Evolutionary conservation across 148 eudicot genomes (phyloP).

Genomic region (Vaccinium corymbosum): DNA sequence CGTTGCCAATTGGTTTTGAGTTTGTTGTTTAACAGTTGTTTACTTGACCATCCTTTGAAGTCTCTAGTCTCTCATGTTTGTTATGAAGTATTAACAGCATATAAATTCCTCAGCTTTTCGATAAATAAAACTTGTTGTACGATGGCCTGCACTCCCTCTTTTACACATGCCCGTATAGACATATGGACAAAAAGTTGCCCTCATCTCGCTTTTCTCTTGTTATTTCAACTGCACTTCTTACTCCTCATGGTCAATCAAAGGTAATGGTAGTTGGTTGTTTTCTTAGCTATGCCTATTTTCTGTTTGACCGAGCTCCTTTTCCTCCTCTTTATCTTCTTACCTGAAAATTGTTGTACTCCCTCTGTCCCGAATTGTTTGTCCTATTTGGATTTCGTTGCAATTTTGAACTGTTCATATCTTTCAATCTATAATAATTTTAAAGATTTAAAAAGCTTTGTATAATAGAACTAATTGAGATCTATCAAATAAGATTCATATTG

Average conservation of each 20-base stretch:
- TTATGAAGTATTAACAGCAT: not conserved
- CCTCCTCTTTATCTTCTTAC: slow-evolving; percentile 6
- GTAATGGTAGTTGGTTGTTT: slow-evolving; percentile 5
- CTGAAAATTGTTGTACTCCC: not conserved
- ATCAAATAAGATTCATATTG: no score
- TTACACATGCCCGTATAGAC: no score
- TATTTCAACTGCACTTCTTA: not conserved
- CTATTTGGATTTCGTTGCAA: no score
- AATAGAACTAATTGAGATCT: no score
- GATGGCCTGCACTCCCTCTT: no score
- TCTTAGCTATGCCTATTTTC: not conserved
- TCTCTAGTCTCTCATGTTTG: not conserved
- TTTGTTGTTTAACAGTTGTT: not conserved
- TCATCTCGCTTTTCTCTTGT: not conserved
- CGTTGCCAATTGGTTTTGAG: not conserved
- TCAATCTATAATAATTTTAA: no score
- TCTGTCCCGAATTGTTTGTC: no score
- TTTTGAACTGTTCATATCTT: no score
- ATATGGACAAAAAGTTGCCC: not conserved
- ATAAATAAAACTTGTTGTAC: no score
- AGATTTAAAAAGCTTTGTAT: no score
- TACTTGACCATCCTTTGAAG: not conserved
- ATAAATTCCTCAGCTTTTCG: not conserved
- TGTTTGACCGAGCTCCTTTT: not conserved
- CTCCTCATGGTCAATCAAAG: not conserved